A percentile compares a stretch with the other conserved stretches of the same genome.
Evolutionary conservation across 768 basidiomycete genomes (phyloP).

Genomic region (Termitomyces titanicus): DNA sequence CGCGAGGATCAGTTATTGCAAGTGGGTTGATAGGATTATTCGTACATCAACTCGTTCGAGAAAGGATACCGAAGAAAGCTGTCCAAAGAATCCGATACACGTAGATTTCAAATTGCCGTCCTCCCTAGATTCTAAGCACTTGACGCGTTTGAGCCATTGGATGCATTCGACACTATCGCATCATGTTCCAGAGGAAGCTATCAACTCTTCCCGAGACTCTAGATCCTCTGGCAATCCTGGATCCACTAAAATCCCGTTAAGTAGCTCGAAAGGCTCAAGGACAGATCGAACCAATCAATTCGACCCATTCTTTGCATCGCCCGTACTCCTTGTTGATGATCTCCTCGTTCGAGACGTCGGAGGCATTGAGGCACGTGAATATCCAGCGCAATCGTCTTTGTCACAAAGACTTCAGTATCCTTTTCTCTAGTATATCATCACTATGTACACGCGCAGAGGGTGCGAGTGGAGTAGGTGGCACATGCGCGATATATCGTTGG

Average conservation of each 20-base stretch:
- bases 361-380: constrained; percentile 18
- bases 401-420: constrained; percentile 32
- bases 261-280: too few species aligned
- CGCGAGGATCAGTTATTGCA: too few species aligned
- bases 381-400: constrained; percentile 26
- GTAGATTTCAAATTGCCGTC: constrained; percentile 20
- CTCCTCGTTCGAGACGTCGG: constrained; percentile 31
- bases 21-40: too few species aligned
- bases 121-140: constrained; percentile 28
- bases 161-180: constrained; percentile 23
- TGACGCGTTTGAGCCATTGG: constrained; percentile 29
- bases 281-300: constrained; percentile 26
- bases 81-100: constrained; percentile 7
- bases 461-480: constrained; percentile 37
- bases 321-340: constrained; percentile 32
- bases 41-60: too few species aligned
- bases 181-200: constrained; percentile 20
- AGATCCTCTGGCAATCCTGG: constrained; percentile 25
- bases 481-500: constrained; percentile 45
- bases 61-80: too few species aligned
- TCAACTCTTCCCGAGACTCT: constrained; percentile 20
- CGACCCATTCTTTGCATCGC: constrained; percentile 36
- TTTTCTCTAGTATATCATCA: constrained; percentile 34
- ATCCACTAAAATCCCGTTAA: constrained; percentile 17
- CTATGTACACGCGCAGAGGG: constrained; percentile 33